Percentiles rank a stretch among this genome's conserved stretches.
Conservation (phyloP, 768 basidiomycete genomes). For the Suillus cothurnatus region DNA sequence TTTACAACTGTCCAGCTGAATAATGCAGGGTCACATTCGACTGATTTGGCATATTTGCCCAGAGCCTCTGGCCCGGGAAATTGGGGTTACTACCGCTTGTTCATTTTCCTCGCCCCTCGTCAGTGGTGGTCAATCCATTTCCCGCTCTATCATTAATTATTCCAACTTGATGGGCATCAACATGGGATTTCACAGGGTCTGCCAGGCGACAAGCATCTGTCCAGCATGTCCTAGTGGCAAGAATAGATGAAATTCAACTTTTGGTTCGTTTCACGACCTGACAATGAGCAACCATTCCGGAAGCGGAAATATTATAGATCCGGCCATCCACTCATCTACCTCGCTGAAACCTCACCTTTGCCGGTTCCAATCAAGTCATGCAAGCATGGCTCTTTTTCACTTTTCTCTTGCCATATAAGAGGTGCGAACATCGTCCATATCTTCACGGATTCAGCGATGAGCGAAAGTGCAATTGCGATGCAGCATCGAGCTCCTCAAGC, state of each 20-base stretch:
- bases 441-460: neutral
- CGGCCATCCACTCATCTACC: neutral
- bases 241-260: slow-evolving; percentile 3
- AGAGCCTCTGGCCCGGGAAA: slow-evolving; percentile 2
- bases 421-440: too few relatives aligned
- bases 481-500: slow-evolving; percentile 5
- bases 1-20: neutral
- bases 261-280: neutral
- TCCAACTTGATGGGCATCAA: neutral
- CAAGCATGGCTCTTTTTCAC: slow-evolving; percentile 1
- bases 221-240: neutral
- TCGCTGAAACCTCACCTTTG: slow-evolving; percentile 4
- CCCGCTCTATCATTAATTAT: neutral
- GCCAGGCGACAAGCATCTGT: slow-evolving; percentile 3
- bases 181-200: neutral
- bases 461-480: slow-evolving; percentile 2
- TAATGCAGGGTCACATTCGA: neutral
- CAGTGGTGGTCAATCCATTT: neutral
- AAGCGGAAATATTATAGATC: slow-evolving; percentile 6
- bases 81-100: neutral
- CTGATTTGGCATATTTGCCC: neutral
- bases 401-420: slow-evolving; percentile 3
- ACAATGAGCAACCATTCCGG: slow-evolving; percentile 1
- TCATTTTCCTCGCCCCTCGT: neutral
- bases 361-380: neutral